Evolutionary conservation across 2,329 filamentous ascomycete species (phyloP), one percentile per base, ranked within the genome.

Genomic region (Fusarium decemcellulare): DNA sequence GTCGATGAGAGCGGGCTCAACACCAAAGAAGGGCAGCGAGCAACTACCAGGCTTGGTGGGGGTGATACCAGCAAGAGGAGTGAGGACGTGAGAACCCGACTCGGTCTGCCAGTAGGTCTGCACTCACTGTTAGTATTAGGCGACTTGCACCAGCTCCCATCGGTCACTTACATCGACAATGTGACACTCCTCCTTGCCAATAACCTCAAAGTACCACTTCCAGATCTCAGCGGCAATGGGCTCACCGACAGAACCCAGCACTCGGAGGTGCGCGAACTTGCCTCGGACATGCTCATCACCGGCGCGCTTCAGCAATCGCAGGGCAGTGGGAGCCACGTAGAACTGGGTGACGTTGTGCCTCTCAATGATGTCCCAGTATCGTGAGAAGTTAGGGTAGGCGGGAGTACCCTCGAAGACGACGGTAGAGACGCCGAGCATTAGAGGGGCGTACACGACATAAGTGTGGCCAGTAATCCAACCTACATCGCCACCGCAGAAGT

Each of bases 91-190:
- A 68, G 93, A 98, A 60, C 96, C 96, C 2, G 96, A 99, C 86
- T 99, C 96, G 56, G 96, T 99, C 89, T 99, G 96, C 96, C 96
- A 99, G 88, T 99, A 99, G 57, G 96, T 99, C 94, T 97, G 78
- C 55, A 71, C 23, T 48, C 1, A 65, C 66, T 58, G 74, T 74
- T 59, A 75, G 63, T 36, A 56, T 51, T 11, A 8, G 12, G 18
- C 29, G 40, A n/a, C 27, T 55, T 36, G 29, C 9, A 9, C 5
- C 14, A n/a, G 55, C 9, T n/a, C n/a, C 9, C 8, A 53, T 5
- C 8, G 42, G 7, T 18, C 57, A 89, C 94, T 88, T 85, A 97
- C 94, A 80, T 99, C 96, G 59, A 98, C 91, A 80, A 99, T 87
- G 78, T 99, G 96, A 51, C 93, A 92, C 81, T 97, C 91, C 81